Base-by-base conservation (phyloP, 306 rosid species). In the Castanopsis chinensis region DNA sequence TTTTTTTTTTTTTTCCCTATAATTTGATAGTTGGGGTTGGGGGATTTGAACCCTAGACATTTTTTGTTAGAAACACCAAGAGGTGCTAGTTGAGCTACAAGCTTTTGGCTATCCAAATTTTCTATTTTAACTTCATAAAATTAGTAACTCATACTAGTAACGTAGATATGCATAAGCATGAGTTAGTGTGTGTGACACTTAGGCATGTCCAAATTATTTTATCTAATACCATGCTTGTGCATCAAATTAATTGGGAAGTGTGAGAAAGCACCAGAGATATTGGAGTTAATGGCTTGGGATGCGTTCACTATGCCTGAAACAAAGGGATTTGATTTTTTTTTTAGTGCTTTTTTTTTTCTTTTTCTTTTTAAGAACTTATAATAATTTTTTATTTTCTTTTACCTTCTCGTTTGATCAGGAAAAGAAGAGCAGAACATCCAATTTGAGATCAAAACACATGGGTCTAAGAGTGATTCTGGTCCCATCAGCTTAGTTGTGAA, bases 371-470 rank as follows among this genome's bases (percentile, higher is more conserved):
- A 37, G 57, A 58, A 49, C 60, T 79, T 79, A 59, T 77, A 6
- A 45, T 37, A 57, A 25, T 18, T 76, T 75, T 32, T 78, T n/a
- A 82, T 77, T 67, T 83, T 72, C 30, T 76, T 78, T 72, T 74
- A 18, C 69, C 77, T 75, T 77, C 71, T 82, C n/a, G 7, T 67
- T 23, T 67, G 80, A 83, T 77, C 86, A 94, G 99, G 99, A 37
- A 85, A 91, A 78, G 99, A 95, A 88, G 98, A 95, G 89, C 87
- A 90, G 86, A 89, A 92, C 59, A 89, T 95, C 52, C 90, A 95
- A 81, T 95, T 95, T 72, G 99, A 95, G 88, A 93, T 95, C 77
- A 95, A 88, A 85, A 91, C 96, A 2, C 91, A 89, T 25, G 98
- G 91, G 19, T 78, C 85, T 67, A 82, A 85, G 83, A 57, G 52